phyloP scores from a whole-genome alignment of 1,284 basidiomycete genomes.

The Meira nashicola region DNA sequence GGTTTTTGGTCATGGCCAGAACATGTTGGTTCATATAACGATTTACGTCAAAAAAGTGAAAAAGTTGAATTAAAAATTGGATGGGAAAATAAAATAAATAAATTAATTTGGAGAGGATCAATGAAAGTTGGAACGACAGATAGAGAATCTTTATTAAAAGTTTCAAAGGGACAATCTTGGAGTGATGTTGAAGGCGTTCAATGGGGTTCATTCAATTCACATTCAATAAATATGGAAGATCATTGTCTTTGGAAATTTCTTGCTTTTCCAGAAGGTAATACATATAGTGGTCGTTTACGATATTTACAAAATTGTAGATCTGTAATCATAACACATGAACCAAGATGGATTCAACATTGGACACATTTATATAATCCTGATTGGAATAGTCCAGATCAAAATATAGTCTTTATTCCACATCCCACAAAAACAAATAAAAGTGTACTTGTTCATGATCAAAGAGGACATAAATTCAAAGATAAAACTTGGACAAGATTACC shows the following conservation, averaged over 20 bases:
- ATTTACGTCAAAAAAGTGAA: conserved; percentile 27
- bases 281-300: conserved; percentile 39
- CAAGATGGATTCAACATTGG: conserved; percentile 46
- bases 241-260: conserved; percentile 49
- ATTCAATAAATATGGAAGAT: conserved; percentile 34
- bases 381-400: conserved; percentile 37
- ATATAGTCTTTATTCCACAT: conserved; percentile 45
- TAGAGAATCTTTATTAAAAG: conserved; percentile 28
- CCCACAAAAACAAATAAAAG: no score
- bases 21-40: conserved; percentile 40
- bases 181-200: conserved; percentile 32
- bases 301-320: conserved; percentile 45
- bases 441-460: conserved; percentile 2
- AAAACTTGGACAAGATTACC: conserved; percentile 36
- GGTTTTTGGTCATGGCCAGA: conserved; percentile 47
- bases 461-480: conserved; percentile 18
- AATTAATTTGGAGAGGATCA: conserved; percentile 43
- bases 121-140: conserved; percentile 44
- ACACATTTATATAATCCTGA: conserved; percentile 47
- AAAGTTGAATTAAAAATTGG: conserved; percentile 25
- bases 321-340: conserved; percentile 45
- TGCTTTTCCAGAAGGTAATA: conserved; percentile 46
- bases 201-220: conserved; percentile 26
- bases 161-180: conserved; percentile 30
- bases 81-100: conserved; percentile 31